Percentiles rank a stretch among this genome's conserved stretches.
Conservation (phyloP, 2,329 filamentous ascomycete genomes). For the Penicillium paneum region DNA sequence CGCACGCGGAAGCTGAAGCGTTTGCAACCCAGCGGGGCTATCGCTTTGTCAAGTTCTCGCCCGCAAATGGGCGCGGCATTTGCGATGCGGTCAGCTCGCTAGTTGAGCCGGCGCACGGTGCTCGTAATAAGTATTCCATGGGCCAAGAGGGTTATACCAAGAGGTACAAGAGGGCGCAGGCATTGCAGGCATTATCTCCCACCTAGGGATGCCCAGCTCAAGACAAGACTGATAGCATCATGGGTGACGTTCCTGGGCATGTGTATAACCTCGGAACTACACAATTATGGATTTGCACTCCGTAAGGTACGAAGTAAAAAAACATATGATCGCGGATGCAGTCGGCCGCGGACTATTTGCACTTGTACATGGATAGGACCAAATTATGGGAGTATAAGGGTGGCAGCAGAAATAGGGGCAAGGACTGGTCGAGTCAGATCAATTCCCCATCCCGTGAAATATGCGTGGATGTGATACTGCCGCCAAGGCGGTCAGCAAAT, state of each 20-base stretch:
- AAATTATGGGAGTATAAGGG: background rate
- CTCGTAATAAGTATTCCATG: conserved; percentile 7
- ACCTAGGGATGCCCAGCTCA: background rate
- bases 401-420: background rate
- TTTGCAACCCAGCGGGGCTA: conserved; percentile 10
- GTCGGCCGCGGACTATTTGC: conserved; percentile 13
- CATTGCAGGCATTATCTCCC: background rate
- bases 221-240: background rate
- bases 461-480: no score
- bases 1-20: conserved; percentile 8
- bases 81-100: conserved; percentile 10
- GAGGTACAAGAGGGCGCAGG: background rate
- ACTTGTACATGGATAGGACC: background rate
- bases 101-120: conserved; percentile 9
- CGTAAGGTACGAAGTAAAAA: background rate
- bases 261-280: conserved; percentile 8
- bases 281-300: background rate
- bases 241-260: conserved; percentile 3
- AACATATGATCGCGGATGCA: conserved; percentile 10
- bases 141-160: conserved; percentile 3
- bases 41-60: conserved; percentile 9
- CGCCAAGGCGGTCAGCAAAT: no score
- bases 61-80: conserved; percentile 4
- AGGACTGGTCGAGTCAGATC: background rate
- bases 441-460: conserved; percentile 2